Conservation (phyloP, 225 moss, liverwort and hornwort species). For the Thuidium tamariscinum region DNA sequence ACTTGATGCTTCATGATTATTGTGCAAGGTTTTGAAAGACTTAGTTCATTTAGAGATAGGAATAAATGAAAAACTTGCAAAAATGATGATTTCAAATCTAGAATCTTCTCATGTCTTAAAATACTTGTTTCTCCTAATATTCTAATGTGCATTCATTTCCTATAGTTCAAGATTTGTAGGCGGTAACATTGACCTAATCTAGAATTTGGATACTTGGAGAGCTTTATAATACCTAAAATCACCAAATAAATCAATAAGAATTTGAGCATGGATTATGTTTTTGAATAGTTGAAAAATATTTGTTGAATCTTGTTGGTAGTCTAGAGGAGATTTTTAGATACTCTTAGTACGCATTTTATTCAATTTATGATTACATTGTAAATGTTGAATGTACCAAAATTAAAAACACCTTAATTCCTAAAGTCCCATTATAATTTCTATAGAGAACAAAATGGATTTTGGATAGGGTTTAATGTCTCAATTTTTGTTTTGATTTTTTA, state of each 20-base stretch:
- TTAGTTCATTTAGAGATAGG: neutral
- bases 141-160: too few species aligned
- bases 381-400: neutral
- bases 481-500: neutral
- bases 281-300: too few species aligned
- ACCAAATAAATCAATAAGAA: too few species aligned
- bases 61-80: neutral
- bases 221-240: neutral
- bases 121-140: fast-evolving
- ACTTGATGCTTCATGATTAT: neutral
- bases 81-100: neutral
- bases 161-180: fast-evolving
- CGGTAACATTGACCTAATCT: fast-evolving
- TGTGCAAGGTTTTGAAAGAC: neutral
- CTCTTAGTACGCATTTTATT: fast-evolving
- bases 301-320: too few species aligned
- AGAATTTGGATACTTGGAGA: too few species aligned
- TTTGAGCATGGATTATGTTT: too few species aligned
- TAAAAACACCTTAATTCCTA: neutral
- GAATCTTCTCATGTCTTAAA: fast-evolving
- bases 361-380: neutral
- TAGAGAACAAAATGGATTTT: too few species aligned
- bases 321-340: fast-evolving
- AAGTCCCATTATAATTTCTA: neutral
- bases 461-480: too few species aligned